phyloP scores from a whole-genome alignment of 108 stramenopile genomes.

The Cyclotella baltica region DNA sequence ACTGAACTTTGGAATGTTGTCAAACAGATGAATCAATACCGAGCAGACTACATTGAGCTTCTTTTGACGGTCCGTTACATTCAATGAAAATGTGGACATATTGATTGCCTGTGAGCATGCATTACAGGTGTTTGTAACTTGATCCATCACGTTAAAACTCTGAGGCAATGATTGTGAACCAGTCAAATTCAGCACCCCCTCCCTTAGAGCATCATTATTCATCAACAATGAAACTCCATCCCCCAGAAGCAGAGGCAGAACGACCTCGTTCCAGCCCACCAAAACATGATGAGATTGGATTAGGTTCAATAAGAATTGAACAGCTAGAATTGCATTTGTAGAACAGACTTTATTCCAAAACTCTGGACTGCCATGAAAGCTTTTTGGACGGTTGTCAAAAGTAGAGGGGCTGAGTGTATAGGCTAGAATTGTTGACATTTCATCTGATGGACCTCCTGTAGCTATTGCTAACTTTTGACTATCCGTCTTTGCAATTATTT shows the following conservation, averaged over 20 bases:
- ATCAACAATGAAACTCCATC: constrained; percentile 5
- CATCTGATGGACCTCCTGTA: constrained; percentile 5
- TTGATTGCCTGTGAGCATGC: constrained; percentile 8
- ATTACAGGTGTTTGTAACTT: constrained; percentile 6
- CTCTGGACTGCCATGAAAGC: constrained; percentile 11
- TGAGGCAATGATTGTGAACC: constrained; percentile 1
- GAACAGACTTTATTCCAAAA: constrained; percentile 29
- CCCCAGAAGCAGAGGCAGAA: constrained; percentile 42
- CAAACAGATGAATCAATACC: constrained; percentile 33
- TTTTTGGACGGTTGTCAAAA: constrained; percentile 9
- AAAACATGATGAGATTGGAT: constrained; percentile 5
- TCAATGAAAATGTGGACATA: neutral
- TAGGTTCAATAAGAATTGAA: constrained; percentile 35
- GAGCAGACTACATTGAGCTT: constrained; percentile 31
- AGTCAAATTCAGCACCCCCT: constrained; percentile 24
- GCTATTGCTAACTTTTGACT: neutral
- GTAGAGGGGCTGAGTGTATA: constrained; percentile 22
- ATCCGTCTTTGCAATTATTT: neutral
- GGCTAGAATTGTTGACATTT: constrained; percentile 11
- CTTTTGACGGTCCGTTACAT: constrained; percentile 20
- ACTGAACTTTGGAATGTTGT: neutral
- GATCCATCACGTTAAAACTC: neutral
- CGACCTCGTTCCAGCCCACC: constrained; percentile 33
- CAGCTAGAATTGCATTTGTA: constrained; percentile 41
- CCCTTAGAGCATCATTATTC: constrained; percentile 16